phyloP scores from a whole-genome alignment of 805 yeast genomes.

The Nakazawaea ishiwadae region DNA sequence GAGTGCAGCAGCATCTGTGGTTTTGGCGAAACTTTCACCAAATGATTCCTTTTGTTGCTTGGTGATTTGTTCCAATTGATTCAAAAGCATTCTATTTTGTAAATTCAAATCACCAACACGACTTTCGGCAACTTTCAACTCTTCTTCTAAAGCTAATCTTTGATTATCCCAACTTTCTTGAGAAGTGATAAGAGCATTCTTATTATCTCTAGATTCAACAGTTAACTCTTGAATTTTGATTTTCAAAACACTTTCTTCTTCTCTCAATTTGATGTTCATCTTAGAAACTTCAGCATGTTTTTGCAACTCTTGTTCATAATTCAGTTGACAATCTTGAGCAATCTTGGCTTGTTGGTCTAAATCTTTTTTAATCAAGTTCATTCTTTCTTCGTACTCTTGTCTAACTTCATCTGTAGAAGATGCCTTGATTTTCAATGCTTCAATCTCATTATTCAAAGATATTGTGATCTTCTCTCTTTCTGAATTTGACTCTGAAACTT shows the following conservation, averaged over 20 bases:
- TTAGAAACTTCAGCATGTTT: slow-evolving; percentile 49
- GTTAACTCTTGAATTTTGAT: slow-evolving; percentile 32
- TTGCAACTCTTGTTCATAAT: slow-evolving; percentile 51
- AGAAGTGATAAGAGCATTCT: slow-evolving; percentile 27
- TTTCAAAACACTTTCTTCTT: slow-evolving; percentile 17
- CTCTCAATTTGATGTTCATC: slow-evolving; percentile 21
- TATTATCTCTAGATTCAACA: slow-evolving; percentile 27
- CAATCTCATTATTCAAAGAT: slow-evolving; percentile 14
- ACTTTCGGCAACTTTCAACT: slow-evolving; percentile 37
- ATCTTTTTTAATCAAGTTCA: slow-evolving; percentile 28
- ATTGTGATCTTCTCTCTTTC: neutral
- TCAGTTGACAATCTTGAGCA: slow-evolving; percentile 45
- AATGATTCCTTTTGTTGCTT: slow-evolving; percentile 12
- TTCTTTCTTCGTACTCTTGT: slow-evolving; percentile 25
- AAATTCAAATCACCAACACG: slow-evolving; percentile 52
- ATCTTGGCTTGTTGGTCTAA: slow-evolving; percentile 40
- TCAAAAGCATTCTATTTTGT: slow-evolving; percentile 66
- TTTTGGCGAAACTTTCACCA: slow-evolving; percentile 3
- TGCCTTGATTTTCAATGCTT: slow-evolving; percentile 15
- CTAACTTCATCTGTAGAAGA: slow-evolving; percentile 22
- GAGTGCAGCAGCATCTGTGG: slow-evolving; percentile 14
- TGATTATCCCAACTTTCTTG: slow-evolving; percentile 44
- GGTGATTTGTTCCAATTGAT: slow-evolving; percentile 52
- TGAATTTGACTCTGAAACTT: slow-evolving; percentile 21
- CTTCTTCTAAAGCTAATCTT: slow-evolving; percentile 37